These are phyloP conservation scores for Stagonosporopsis rhizophila DNA, from an alignment of 2,329 filamentous ascomycete genomes.

Conservation along the genomic window DNA sequence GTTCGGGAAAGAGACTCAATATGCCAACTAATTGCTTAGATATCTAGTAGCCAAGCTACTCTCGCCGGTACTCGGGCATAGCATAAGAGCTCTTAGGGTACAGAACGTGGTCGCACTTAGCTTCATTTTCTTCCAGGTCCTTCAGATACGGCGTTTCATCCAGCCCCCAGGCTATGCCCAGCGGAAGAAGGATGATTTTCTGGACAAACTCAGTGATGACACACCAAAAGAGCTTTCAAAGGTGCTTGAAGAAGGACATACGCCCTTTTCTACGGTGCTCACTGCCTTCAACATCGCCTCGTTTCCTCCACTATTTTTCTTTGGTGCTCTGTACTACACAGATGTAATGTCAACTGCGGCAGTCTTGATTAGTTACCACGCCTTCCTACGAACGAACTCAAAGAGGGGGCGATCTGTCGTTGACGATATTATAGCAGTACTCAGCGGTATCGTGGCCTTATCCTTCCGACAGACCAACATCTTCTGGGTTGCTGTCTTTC, in stretches of 20 bases:
- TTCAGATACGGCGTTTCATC: conserved; percentile 8
- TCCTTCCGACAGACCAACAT: conserved; percentile 93
- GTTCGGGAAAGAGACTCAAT: not conserved
- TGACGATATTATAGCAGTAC: conserved; percentile 26
- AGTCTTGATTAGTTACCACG: conserved; percentile 73
- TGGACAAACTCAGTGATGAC: not conserved
- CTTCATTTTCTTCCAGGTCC: conserved; percentile 32
- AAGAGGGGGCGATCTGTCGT: conserved; percentile 30
- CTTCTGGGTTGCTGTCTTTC: conserved; percentile 87
- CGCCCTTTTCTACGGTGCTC: conserved; percentile 53
- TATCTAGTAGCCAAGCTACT: conserved; percentile 53
- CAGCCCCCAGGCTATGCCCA: conserved; percentile 2
- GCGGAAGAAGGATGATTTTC: not conserved
- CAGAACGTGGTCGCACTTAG: conserved; percentile 50
- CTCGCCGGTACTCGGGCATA: conserved; percentile 50
- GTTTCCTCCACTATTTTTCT: conserved; percentile 94
- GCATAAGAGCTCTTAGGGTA: conserved; percentile 46
- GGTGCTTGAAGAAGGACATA: conserved; percentile 37
- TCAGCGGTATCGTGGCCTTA: conserved; percentile 72
- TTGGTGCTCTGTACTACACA: conserved; percentile 93
- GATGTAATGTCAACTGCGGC: conserved; percentile 82
- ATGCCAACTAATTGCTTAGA: conserved; percentile 23
- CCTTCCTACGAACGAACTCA: conserved; percentile 40
- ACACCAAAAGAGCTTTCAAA: not conserved
- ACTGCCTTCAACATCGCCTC: conserved; percentile 80